Evolutionary conservation across 129 eudicot genomes (phyloP).

Genomic region (Tagetes erecta): DNA sequence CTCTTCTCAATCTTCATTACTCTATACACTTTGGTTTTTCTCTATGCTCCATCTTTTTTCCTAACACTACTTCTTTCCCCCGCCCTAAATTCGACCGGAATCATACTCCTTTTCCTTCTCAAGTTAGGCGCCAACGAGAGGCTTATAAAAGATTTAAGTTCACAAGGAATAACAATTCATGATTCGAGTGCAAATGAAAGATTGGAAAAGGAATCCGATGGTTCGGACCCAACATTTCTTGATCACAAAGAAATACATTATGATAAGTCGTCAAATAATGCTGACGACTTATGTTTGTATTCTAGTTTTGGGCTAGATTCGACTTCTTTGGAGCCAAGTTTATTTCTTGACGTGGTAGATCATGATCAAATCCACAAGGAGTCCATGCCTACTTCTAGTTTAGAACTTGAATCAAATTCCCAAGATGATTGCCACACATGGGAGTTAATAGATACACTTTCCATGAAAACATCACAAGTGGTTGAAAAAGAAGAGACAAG

Average conservation of each 20-base stretch:
- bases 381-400: background rate
- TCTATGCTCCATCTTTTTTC: conserved; percentile 60
- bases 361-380: background rate
- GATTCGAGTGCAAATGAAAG: background rate
- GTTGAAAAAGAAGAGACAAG: conserved; percentile 5
- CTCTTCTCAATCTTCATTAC: conserved; percentile 61
- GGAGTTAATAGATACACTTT: conserved; percentile 6
- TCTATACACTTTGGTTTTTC: conserved; percentile 54
- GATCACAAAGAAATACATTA: conserved; percentile 3
- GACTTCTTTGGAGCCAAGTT: background rate
- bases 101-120: conserved; percentile 63
- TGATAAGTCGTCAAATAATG: background rate
- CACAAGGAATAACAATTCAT: background rate
- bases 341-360: background rate
- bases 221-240: conserved; percentile 14
- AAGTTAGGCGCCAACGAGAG: conserved; percentile 55
- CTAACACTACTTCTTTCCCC: conserved; percentile 50
- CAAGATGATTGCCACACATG: conserved; percentile 9
- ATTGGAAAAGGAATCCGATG: background rate
- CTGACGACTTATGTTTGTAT: background rate
- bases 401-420: conserved; percentile 15
- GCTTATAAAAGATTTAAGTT: background rate
- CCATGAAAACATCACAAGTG: conserved; percentile 26
- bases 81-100: conserved; percentile 46
- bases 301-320: background rate